phyloP scores from a whole-genome alignment of 179 eudicot genomes.

The Nepenthes alata region DNA sequence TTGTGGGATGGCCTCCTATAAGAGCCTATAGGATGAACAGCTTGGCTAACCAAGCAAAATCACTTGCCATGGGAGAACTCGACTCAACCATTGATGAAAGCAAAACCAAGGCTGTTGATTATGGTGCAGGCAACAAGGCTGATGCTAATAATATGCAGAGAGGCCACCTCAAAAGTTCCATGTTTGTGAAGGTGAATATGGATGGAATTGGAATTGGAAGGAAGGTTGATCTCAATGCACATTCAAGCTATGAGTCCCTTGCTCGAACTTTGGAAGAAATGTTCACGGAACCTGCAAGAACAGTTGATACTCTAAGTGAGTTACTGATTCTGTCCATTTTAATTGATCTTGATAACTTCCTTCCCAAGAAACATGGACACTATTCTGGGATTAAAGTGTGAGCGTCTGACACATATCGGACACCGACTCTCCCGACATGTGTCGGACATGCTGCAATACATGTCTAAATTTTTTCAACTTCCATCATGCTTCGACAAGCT shows the following conservation, averaged over 20 bases:
- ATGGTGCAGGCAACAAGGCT: conserved; percentile 18
- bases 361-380: no score
- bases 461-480: no score
- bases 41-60: conserved; percentile 58
- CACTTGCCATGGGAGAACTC: conserved; percentile 31
- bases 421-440: no score
- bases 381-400: no score
- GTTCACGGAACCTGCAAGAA: conserved; percentile 38
- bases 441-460: no score
- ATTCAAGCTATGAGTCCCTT: conserved; percentile 53
- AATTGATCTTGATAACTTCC: no score
- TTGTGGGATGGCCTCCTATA: conserved; percentile 98
- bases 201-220: conserved; percentile 84
- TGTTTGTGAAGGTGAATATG: conserved; percentile 89
- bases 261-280: conserved; percentile 63
- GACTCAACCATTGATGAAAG: conserved; percentile 24
- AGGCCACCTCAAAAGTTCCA: conserved; percentile 28
- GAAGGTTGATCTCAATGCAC: conserved; percentile 77
- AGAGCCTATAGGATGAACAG: conserved; percentile 76
- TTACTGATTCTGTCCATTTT: conserved; percentile 5
- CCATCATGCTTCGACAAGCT: no score
- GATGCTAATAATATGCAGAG: conserved; percentile 23
- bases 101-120: conserved; percentile 28
- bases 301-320: conserved; percentile 39
- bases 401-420: no score